Evolutionary conservation across 495 filamentous ascomycete genomes (phyloP), one percentile per base, ranked within the genome.

Genomic region (Hyaloscypha bicolor): DNA sequence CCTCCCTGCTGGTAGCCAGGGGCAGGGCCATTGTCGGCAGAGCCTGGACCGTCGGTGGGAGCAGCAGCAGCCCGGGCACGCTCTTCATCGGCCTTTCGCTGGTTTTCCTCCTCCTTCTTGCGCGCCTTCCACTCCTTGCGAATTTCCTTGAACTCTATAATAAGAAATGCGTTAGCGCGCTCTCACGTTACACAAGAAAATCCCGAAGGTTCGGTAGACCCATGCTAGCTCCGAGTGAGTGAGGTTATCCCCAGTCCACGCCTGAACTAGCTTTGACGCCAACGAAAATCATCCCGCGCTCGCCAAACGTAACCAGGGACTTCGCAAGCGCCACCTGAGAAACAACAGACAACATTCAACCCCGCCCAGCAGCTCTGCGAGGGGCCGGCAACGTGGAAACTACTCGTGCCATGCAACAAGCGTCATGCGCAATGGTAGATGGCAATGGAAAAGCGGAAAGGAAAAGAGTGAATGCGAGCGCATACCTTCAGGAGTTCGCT

Each of bases 81-180:
- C 70, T 98, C 95, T 71, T 97, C 95, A 5, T 92, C 91, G 25
- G 89, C 91, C 85, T 98, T 98, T 71, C 95, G 90, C 74, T 84
- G 81, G 64, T 87, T 87, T 65, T 98, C 95, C 72, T 98, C 95
- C 78, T 99, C 95, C 91, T 99, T 98, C 87, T 98, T 99, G 67
- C 94, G 92, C 21, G 91, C 91, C 79, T 99, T 99, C 95, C 95
- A 99, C 76, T 97, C 93, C 77, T 97, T 97, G 61, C 95, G 92
- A 66, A 99, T 98, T 73, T 99, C 95, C 79, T 99, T 99, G 80
- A 99, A 99, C 78, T 98, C 95, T 99, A 74, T 68, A 66, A 35
- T n/a, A 75, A 69, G 68, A 62, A 67, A 63, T 59, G 66, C 57
- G 73, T 82, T 78, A 82, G 77, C 64, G 51, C 35, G 56, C 61